Evolutionary conservation across 140 eudicot species (phyloP), one percentile per base, ranked within the genome.

Genomic region (Anethum foeniculum): DNA sequence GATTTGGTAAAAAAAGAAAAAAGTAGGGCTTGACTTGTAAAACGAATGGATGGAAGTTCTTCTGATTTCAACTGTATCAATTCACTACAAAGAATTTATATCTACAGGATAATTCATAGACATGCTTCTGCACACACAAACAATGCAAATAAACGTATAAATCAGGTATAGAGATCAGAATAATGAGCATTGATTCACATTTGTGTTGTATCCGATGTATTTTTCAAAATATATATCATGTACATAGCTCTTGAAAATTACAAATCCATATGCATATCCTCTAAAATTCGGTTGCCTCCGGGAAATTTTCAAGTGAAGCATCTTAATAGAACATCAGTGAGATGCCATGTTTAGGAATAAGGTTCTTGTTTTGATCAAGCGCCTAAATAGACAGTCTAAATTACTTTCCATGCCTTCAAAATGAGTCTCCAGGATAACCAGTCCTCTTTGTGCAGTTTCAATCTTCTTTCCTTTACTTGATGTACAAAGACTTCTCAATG

Each of bases 381-480:
- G 74, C 81, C 81, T 78, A 78, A 78, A 78, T 4, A 60, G 32
- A 48, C 73, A 25, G 74, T 78, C 81, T 19, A 78, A 58, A 56
- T 32, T 25, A 38, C 46, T 78, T 54, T 78, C 81, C 8, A 78
- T 56, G 73, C 15, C 81, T 78, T 78, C 74, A 56, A 78, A 19
- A 44, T 65, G 54, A 74, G 71, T 71, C 72, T 79, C 78, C 75
- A 83, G 18, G 23, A 23, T 77, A 15, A 62, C 78, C 73, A 83
- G 78, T 48, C 72, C 67, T 2, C 16, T 6, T 79, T 83, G 86
- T 14, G 47, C 81, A 34, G 15, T 71, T 46, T 75, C 82, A 49
- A 78, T 71, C 21, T 56, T 60, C 36, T 80, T 75, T 2, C 28
- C 68, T 71, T 78, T 56, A 14, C 46, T 74, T 0, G 46, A 41